Evolutionary conservation across 2,329 filamentous ascomycete species (phyloP).

Genomic region (Botrytis byssoidea): DNA sequence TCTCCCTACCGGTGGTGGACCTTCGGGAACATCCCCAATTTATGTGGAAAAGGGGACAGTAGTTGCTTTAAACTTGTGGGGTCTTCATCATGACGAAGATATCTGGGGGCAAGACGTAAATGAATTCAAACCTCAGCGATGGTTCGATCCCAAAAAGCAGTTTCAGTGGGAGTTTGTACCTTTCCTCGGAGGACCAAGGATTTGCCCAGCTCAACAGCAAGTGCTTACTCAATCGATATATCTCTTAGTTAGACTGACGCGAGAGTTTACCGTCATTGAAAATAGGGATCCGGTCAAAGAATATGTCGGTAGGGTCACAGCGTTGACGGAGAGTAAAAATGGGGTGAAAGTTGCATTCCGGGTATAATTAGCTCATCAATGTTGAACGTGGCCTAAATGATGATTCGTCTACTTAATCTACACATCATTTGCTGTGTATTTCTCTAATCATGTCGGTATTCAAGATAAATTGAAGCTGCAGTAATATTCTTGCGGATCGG

Average conservation of each 20-base stretch:
- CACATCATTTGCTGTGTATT: too few relatives aligned
- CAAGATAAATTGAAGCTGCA: too few relatives aligned
- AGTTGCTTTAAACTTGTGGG: constrained; percentile 29
- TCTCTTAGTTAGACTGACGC: constrained; percentile 30
- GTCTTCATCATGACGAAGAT: constrained; percentile 36
- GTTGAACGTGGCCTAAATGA: neutral
- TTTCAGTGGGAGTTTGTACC: constrained; percentile 38
- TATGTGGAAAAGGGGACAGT: constrained; percentile 31
- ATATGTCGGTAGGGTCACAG: constrained; percentile 9
- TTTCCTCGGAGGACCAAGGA: constrained; percentile 39
- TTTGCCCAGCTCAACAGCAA: constrained; percentile 40
- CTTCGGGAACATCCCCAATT: constrained; percentile 33
- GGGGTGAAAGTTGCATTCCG: constrained; percentile 19
- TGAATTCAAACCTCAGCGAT: constrained; percentile 39
- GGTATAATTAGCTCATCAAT: neutral
- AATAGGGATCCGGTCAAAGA: constrained; percentile 26
- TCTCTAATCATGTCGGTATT: too few relatives aligned
- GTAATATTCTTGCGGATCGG: too few relatives aligned
- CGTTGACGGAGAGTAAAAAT: constrained; percentile 20
- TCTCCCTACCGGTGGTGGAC: constrained; percentile 38
- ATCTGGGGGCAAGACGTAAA: constrained; percentile 40
- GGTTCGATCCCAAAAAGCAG: constrained; percentile 37
- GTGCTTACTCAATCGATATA: constrained; percentile 39
- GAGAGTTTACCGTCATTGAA: constrained; percentile 36
- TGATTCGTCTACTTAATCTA: neutral